Evolutionary conservation across 2,329 filamentous ascomycete species (phyloP), one percentile per base, ranked within the genome.

Genomic region (Microsporum audouinii): DNA sequence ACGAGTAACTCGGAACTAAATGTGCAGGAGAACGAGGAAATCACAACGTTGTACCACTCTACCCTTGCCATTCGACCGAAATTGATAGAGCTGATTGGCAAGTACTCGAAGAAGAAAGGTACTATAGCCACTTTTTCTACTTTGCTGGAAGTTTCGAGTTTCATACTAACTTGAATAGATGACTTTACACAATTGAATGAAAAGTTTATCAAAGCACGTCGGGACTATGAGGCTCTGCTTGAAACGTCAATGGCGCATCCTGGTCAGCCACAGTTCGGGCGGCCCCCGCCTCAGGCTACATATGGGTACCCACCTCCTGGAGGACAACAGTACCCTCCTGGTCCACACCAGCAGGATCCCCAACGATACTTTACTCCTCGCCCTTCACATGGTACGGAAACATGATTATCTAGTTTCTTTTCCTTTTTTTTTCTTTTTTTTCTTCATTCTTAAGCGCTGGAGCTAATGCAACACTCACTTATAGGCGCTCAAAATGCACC

Each of bases 31-130:
- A 96, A 96, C 66, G 94, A 99, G 73, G 94, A 99, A 77, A 96
- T 99, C 65, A 95, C 90, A 59, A 82, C 82, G 81, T 68, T 88
- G 38, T 99, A 99, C 71, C 91, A 99, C 71, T 90, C 91, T 65
- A 97, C 94, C 0, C 76, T 97, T 65, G 89, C 91, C 2, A 99
- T 99, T 69, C 84, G 94, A 36, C 94, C 94, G 10, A 99, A 99
- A 78, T 78, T 99, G 64, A 97, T 99, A 72, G 95, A 97, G 77
- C 78, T 99, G 57, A 99, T 99, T 72, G 94, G 95, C 64, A 97
- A 97, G 73, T 99, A 99, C 72, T 97, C 94, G 7, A 94, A 99
- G 73, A 97, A 96, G 83, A 99, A 99, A 77, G 91, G 91, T 92
- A 77, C 17, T 41, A 45, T 14, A 7, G n/a, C 17, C 8, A 34